phyloP scores from a whole-genome alignment of 441 rosid genomes.

The Bruguiera hainesii region DNA sequence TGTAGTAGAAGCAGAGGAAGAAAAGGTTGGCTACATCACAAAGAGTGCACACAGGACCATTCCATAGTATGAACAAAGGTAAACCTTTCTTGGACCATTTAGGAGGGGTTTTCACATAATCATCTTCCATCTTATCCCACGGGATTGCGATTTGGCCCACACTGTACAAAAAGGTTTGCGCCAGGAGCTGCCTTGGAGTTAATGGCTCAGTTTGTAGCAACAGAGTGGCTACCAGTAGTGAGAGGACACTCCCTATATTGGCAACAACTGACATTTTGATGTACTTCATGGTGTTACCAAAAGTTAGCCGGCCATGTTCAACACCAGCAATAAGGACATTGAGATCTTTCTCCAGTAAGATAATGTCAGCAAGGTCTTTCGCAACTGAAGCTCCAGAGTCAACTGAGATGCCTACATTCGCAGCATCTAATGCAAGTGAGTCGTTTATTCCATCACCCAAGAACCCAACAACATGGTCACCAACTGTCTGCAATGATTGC shows the following conservation, averaged over 20 bases:
- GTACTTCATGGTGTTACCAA: constrained; percentile 73
- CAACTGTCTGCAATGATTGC: constrained; percentile 56
- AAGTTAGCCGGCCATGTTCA: constrained; percentile 57
- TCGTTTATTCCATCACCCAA: constrained; percentile 70
- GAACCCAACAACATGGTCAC: constrained; percentile 62
- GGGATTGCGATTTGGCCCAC: constrained; percentile 63
- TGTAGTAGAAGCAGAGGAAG: constrained; percentile 43
- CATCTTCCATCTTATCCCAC: constrained; percentile 74
- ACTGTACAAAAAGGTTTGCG: constrained; percentile 56
- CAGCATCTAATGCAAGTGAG: constrained; percentile 69
- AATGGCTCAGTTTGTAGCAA: constrained; percentile 51
- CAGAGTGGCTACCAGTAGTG: constrained; percentile 55
- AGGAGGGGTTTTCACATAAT: constrained; percentile 48
- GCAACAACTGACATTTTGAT: constrained; percentile 69
- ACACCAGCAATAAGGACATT: constrained; percentile 26
- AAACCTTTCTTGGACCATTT: constrained; percentile 46
- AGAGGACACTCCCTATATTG: constrained; percentile 49
- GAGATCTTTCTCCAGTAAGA: constrained; percentile 61
- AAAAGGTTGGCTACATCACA: constrained; percentile 45
- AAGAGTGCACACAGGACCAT: constrained; percentile 54
- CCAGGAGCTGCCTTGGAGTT: constrained; percentile 60
- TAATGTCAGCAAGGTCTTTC: constrained; percentile 63
- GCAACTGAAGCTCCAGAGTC: constrained; percentile 71
- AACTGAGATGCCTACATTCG: constrained; percentile 63
- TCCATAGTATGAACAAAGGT: constrained; percentile 59